Percentiles rank a stretch among this genome's conserved stretches.
Evolutionary conservation across 176 grass and related monocot species (phyloP).

Genomic region (Aegilops longissima): DNA sequence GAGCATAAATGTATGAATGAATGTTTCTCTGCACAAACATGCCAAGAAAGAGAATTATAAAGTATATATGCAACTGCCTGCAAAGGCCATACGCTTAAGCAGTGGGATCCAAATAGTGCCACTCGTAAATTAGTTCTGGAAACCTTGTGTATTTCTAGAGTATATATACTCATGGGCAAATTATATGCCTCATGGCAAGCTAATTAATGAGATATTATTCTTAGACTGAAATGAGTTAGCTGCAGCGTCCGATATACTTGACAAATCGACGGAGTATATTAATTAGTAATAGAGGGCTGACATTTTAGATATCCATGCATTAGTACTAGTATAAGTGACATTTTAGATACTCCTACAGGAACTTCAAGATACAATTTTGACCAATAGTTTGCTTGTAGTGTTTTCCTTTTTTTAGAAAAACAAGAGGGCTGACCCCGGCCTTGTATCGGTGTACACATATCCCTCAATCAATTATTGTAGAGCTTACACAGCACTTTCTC

Average conservation of each 20-base stretch:
- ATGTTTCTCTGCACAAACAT: constrained; percentile 67
- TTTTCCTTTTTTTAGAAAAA: no score
- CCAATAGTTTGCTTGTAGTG: no score
- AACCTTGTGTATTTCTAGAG: background rate
- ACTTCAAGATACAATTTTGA: no score
- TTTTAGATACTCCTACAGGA: no score
- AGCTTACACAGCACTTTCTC: no score
- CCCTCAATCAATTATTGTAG: no score
- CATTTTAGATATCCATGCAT: no score
- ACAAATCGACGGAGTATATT: background rate
- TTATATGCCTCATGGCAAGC: background rate
- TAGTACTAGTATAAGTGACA: no score
- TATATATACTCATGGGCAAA: background rate
- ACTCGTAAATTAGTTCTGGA: background rate
- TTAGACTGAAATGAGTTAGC: background rate
- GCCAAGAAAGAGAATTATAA: constrained; percentile 21
- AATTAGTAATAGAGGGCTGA: no score
- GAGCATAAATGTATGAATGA: constrained; percentile 92
- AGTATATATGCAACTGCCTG: background rate
- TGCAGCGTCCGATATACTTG: background rate
- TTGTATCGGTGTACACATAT: no score
- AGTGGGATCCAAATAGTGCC: background rate
- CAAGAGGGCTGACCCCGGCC: no score
- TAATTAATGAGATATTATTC: constrained; percentile 8
- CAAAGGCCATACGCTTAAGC: background rate